Conservation (phyloP, 148 eudicot genomes). For the Amaranthus palmeri region DNA sequence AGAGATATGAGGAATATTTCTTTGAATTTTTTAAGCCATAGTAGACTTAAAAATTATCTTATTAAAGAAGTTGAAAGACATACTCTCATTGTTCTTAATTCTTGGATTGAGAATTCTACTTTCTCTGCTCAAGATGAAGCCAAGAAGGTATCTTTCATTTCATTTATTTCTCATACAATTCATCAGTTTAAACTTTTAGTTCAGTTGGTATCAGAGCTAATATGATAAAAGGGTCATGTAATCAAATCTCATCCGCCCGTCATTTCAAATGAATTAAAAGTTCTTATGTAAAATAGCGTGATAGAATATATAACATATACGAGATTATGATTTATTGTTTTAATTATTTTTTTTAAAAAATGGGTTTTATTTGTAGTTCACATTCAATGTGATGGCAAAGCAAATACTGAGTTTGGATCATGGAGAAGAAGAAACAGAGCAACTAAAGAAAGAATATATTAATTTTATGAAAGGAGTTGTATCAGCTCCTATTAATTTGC, state of each 20-base stretch:
- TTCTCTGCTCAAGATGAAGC: conserved; percentile 96
- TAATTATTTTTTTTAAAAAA: too few species aligned
- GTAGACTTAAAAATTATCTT: conserved; percentile 73
- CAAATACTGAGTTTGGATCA: conserved; percentile 93
- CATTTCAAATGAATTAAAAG: too few species aligned
- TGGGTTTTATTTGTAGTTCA: conserved; percentile 43
- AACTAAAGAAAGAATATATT: conserved; percentile 82
- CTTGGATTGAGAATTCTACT: conserved; percentile 63
- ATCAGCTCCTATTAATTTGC: conserved; percentile 85
- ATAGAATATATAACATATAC: too few species aligned
- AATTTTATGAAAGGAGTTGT: conserved; percentile 98
- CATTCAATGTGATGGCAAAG: conserved; percentile 92
- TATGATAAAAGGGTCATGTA: not conserved
- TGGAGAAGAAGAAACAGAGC: conserved; percentile 81
- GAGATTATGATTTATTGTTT: not conserved
- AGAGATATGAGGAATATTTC: conserved; percentile 90
- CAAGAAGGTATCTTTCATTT: conserved; percentile 55
- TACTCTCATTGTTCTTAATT: conserved; percentile 56
- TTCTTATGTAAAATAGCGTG: too few species aligned
- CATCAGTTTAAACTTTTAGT: not conserved
- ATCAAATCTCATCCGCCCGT: not conserved
- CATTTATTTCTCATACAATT: not conserved
- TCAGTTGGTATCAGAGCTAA: too few species aligned
- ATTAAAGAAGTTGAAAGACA: conserved; percentile 74
- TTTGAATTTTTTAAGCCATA: conserved; percentile 79